Base-by-base conservation (phyloP, 2,329 filamentous ascomycete genomes). In the Acrocalymma vagum region DNA sequence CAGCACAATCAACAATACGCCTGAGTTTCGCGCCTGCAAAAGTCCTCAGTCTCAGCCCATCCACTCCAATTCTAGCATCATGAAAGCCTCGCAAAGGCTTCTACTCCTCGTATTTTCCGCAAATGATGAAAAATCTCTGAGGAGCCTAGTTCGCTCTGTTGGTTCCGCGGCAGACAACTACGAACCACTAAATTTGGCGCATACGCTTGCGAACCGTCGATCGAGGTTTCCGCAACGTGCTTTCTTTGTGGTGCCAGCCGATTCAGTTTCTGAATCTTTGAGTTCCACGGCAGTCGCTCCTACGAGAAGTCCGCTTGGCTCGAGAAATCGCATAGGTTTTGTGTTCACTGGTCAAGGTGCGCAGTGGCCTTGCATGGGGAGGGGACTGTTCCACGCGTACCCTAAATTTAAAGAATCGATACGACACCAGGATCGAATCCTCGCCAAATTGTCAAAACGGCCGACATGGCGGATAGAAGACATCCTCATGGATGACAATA, bases 311-410 rank as follows among this genome's bases (percentile, higher is more conserved):
- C n/a, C n/a, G n/a, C n/a, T n/a, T n/a, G n/a, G n/a, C n/a, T n/a
- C n/a, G 39, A 29, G 34, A 32, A 24, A 36, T 45, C 7, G 48
- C 48, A 42, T 74, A 5, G 48, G 48, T 37, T 51, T 55, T 23
- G 46, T 64, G 6, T 66, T 63, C 29, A 65, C 60, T 1, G 63
- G 63, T 3, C 63, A 67, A 37, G 62, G 60, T 14, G 62, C 59
- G 1, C 63, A 67, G 20, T 65, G 55, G 45, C 20, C 23, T 1
- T 30, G 26, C 8, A 66, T 67, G 60, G 62, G 51, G 1, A 25
- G 15, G 0, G 56, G 53, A 9, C 48, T 64, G 0, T 31, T 58
- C 7, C 9, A 23, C 0, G 29, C 18, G 9, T 48, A 51, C 20
- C 20, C 15, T 2, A 29, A 5, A 51, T 60, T 30, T 29, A 41